Conservation (phyloP, 768 basidiomycete species). For the Coprinellus aureogranulatus region DNA sequence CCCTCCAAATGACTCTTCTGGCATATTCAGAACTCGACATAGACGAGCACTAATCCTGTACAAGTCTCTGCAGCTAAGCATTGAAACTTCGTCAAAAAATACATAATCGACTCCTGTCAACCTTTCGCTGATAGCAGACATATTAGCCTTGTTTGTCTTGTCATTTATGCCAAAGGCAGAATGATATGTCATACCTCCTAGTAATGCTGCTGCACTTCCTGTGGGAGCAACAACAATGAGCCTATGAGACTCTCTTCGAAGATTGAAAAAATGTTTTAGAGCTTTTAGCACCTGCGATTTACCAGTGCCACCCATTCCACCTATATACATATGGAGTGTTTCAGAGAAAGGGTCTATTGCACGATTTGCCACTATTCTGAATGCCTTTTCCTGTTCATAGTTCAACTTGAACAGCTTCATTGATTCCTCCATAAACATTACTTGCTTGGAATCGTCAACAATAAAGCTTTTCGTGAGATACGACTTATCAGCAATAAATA, state of each 20-base stretch:
- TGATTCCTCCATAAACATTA: conserved; percentile 3
- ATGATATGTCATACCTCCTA: not conserved
- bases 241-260: conserved; percentile 22
- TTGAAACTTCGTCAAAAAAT: conserved; percentile 43
- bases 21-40: conserved; percentile 13
- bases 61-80: conserved; percentile 31
- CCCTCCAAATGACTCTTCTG: conserved; percentile 30
- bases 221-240: conserved; percentile 26
- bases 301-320: conserved; percentile 33
- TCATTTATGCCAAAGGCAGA: not conserved
- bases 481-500: conserved; percentile 11
- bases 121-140: not conserved
- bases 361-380: conserved; percentile 30
- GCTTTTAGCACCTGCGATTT: conserved; percentile 31
- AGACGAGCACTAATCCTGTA: conserved; percentile 26
- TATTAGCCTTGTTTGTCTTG: conserved; percentile 7
- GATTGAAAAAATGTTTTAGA: conserved; percentile 18
- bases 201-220: conserved; percentile 21
- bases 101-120: conserved; percentile 34
- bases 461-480: conserved; percentile 11
- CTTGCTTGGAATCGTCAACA: not conserved
- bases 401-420: conserved; percentile 20
- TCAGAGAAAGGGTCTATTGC: conserved; percentile 4
- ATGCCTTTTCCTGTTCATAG: conserved; percentile 29
- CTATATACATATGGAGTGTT: conserved; percentile 30